phyloP scores from a whole-genome alignment of 805 yeast genomes.

The Monosporozyma unispora region DNA sequence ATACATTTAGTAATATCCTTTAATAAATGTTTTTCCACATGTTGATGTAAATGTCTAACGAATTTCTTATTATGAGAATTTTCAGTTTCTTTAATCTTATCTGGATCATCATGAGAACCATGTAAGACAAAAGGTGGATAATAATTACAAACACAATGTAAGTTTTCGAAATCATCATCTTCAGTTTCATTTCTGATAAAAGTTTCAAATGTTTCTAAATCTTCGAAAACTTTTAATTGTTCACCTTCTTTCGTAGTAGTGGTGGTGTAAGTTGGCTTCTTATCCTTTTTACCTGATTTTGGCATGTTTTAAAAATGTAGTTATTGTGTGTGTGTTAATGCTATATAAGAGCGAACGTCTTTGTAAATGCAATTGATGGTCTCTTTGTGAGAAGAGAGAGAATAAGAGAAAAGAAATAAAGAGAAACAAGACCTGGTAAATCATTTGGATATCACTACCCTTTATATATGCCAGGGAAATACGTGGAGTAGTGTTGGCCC shows the following conservation, averaged over 20 bases:
- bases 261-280: constrained; percentile 25
- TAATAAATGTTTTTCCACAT: constrained; percentile 60
- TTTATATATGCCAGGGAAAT: no score
- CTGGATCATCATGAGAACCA: constrained; percentile 60
- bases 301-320: constrained; percentile 2
- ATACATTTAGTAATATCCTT: constrained; percentile 55
- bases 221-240: constrained; percentile 43
- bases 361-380: background rate
- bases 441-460: background rate
- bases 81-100: constrained; percentile 63
- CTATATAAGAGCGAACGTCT: background rate
- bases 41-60: constrained; percentile 68
- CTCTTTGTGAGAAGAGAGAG: background rate
- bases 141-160: constrained; percentile 59
- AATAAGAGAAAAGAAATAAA: no score
- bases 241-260: constrained; percentile 27
- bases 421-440: no score
- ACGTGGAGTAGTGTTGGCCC: no score
- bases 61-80: constrained; percentile 66
- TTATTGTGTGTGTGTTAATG: background rate
- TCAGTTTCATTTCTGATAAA: constrained; percentile 64
- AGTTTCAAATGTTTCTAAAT: constrained; percentile 53
- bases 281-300: constrained; percentile 16
- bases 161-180: constrained; percentile 64
- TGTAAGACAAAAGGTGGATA: constrained; percentile 66